phyloP scores from a whole-genome alignment of 2,329 filamentous ascomycete genomes.

The Fusarium pininemorale region DNA sequence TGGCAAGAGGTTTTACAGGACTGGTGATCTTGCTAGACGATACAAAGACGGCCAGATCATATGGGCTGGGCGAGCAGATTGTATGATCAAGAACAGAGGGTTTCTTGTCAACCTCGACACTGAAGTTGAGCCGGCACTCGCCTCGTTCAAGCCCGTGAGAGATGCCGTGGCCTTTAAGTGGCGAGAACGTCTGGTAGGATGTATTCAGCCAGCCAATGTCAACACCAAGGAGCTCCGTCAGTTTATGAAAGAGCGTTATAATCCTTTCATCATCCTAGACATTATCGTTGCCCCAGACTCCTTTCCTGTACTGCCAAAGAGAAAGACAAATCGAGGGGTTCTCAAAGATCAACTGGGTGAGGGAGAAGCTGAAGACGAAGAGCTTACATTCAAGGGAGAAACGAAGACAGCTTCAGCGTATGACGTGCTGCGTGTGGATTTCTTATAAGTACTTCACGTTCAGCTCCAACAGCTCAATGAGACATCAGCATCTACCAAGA shows the following conservation, averaged over 20 bases:
- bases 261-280: neutral
- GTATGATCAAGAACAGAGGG: neutral
- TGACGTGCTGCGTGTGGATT: neutral
- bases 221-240: neutral
- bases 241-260: neutral
- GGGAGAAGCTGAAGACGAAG: neutral
- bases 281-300: neutral
- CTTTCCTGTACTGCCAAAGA: neutral
- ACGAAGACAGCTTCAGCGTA: neutral
- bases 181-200: neutral
- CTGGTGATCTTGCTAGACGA: neutral
- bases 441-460: neutral
- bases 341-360: neutral
- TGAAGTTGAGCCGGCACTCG: neutral
- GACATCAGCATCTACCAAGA: neutral
- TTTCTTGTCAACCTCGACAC: neutral
- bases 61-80: neutral
- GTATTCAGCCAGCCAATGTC: neutral
- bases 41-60: neutral
- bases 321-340: neutral
- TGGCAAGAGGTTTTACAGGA: neutral
- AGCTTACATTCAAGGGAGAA: fast-evolving
- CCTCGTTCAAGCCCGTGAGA: neutral
- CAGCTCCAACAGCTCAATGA: neutral
- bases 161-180: neutral